Base-by-base conservation (phyloP, 305 asterid species). In the Caryopteris hybrid region DNA sequence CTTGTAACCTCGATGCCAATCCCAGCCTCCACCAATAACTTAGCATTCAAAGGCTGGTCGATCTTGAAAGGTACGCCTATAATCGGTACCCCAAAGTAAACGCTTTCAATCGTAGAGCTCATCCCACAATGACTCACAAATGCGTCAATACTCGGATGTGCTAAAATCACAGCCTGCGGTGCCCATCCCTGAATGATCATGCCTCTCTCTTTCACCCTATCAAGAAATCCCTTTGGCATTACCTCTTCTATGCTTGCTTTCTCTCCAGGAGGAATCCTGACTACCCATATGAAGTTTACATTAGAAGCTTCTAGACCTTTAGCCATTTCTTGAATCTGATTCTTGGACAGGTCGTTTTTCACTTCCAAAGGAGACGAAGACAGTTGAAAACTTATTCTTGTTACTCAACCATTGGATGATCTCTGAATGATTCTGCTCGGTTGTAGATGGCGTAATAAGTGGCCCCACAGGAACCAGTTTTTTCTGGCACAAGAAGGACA, bases 61-160 rank as follows among this genome's bases (percentile, higher is more conserved):
- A 76, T 48, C 46, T 80, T 82, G 78, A 81, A 53, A 0, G 88
- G 88, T 31, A 85, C 36, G 13, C 78, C 76, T 31, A 85, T 60
- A 2, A 85, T 38, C 1, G 83, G 86, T 5, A 81, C 80, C 0
- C 84, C 84, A 43, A 67, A 77, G 34, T 80, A 71, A 16, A 80
- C 3, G 54, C 85, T 79, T 56, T 84, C 85, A 0, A 70, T 39
- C 1, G 65, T 56, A 0, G 89, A 84, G 39, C 69, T 81, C 85
- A 64, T 50, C 6, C 87, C 87, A 50, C 85, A 83, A 17, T 83
- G 88, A 18, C 80, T 78, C 73, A 79, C 39, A 55, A 83, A 85
- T 18, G 61, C 91, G 0, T 84, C 85, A 0, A 60, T 17, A 33
- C 83, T 83, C 2, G 56, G 33, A 64, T 85, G 86, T 5, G 65